These are phyloP conservation scores for Colletotrichum simmondsii DNA, from an alignment of 2,329 filamentous ascomycete genomes.

Conservation along the genomic window DNA sequence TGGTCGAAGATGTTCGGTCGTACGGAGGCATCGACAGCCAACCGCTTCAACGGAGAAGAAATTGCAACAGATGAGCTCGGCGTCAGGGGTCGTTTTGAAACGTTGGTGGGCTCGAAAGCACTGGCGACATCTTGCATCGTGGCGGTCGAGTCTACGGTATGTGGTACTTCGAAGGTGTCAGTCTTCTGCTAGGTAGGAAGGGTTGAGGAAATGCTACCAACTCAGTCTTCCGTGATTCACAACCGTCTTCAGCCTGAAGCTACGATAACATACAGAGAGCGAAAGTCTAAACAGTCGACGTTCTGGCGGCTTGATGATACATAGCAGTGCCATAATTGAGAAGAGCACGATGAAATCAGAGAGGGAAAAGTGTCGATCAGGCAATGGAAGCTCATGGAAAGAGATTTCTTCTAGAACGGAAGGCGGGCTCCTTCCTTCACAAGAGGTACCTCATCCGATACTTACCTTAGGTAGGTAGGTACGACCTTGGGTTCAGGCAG, in stretches of 20 bases:
- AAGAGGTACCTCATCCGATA: too few species aligned
- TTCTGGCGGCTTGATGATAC: too few species aligned
- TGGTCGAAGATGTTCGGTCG: background rate
- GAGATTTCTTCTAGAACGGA: background rate
- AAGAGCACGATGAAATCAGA: background rate
- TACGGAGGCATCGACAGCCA: background rate
- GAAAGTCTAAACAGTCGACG: background rate
- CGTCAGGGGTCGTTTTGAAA: constrained; percentile 11
- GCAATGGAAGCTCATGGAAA: background rate
- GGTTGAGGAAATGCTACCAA: background rate
- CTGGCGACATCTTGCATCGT: background rate
- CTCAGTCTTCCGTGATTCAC: background rate
- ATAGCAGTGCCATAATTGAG: background rate
- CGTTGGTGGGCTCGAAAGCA: constrained; percentile 4
- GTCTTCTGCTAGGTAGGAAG: background rate
- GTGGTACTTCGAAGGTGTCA: background rate
- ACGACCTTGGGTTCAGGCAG: background rate
- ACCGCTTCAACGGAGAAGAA: background rate
- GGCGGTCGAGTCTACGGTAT: background rate
- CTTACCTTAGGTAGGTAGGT: background rate
- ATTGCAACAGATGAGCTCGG: background rate
- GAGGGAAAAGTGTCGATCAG: background rate
- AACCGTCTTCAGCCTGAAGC: background rate
- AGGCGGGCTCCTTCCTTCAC: background rate
- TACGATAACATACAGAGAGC: background rate